phyloP scores from a whole-genome alignment of 2,329 filamentous ascomycete species.

The Tolypocladium sp. region DNA sequence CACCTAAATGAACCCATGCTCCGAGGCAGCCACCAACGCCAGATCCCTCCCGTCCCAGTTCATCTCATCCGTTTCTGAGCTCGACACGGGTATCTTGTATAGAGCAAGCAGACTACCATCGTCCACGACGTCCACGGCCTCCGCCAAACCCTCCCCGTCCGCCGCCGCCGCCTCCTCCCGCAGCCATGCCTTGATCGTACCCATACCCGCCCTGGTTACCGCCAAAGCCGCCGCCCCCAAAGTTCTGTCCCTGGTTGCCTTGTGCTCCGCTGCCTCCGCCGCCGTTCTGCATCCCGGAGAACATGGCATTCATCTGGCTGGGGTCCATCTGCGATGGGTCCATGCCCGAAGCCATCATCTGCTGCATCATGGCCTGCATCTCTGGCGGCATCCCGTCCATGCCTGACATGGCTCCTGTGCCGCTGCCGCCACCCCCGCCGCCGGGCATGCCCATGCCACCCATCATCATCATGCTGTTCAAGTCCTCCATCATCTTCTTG shows the following conservation, averaged over 20 bases:
- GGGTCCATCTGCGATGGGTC: constrained; percentile 60
- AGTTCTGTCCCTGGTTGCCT: constrained; percentile 41
- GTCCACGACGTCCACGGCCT: constrained; percentile 19
- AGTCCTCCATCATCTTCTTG: constrained; percentile 73
- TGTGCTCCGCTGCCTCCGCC: constrained; percentile 34
- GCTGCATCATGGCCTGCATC: constrained; percentile 62
- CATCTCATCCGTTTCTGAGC: neutral
- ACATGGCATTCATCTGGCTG: constrained; percentile 49
- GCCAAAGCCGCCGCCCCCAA: constrained; percentile 39
- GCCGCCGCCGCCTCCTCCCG: constrained; percentile 24
- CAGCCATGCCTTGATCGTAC: constrained; percentile 38
- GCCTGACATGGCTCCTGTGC: constrained; percentile 35
- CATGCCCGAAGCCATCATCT: constrained; percentile 58
- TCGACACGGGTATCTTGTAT: neutral
- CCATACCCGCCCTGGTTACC: constrained; percentile 43
- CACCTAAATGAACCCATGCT: neutral
- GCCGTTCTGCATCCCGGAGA: constrained; percentile 44
- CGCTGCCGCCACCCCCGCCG: constrained; percentile 19
- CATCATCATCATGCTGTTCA: constrained; percentile 62
- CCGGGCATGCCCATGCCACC: constrained; percentile 36
- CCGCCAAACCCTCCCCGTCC: constrained; percentile 16
- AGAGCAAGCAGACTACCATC: constrained; percentile 10
- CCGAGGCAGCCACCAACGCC: neutral
- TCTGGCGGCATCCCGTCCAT: constrained; percentile 58
- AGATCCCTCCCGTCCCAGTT: neutral